Percentiles rank a stretch among this genome's conserved stretches.
These are phyloP conservation scores for Colletotrichum zoysiae DNA, from an alignment of 2,329 filamentous ascomycete genomes.

Conservation along the genomic window DNA sequence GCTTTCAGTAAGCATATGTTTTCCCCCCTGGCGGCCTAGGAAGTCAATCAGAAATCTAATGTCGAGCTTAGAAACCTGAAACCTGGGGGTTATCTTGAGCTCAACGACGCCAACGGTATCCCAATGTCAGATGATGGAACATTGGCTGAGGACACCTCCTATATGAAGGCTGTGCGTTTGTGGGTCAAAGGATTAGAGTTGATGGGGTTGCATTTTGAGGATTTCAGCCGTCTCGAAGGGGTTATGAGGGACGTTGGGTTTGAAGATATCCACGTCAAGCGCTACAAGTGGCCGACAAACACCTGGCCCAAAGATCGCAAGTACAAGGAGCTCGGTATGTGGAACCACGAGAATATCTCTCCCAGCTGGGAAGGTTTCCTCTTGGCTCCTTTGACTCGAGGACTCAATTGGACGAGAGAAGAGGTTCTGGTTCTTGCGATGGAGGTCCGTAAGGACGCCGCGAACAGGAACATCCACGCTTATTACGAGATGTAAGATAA, in stretches of 20 bases:
- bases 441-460: constrained; percentile 50
- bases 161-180: not conserved
- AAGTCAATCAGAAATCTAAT: no score
- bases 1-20: constrained; percentile 8
- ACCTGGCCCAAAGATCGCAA: constrained; percentile 49
- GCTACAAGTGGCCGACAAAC: constrained; percentile 49
- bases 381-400: constrained; percentile 54
- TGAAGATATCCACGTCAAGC: constrained; percentile 47
- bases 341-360: constrained; percentile 41
- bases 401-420: constrained; percentile 50
- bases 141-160: not conserved
- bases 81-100: constrained; percentile 57
- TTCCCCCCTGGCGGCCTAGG: rapidly evolving
- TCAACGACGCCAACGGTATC: no score
- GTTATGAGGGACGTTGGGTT: constrained; percentile 46
- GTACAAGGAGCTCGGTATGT: constrained; percentile 48
- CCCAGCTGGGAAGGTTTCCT: constrained; percentile 49
- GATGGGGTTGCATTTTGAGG: not conserved
- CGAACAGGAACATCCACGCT: constrained; percentile 50
- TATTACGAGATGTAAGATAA: constrained; percentile 54
- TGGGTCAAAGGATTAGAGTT: not conserved
- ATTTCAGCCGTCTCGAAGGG: not conserved
- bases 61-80: constrained; percentile 45
- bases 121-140: constrained; percentile 4
- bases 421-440: constrained; percentile 51